Evolutionary conservation across 306 rosid species (phyloP).

Genomic region (Acacia crassicarpa): DNA sequence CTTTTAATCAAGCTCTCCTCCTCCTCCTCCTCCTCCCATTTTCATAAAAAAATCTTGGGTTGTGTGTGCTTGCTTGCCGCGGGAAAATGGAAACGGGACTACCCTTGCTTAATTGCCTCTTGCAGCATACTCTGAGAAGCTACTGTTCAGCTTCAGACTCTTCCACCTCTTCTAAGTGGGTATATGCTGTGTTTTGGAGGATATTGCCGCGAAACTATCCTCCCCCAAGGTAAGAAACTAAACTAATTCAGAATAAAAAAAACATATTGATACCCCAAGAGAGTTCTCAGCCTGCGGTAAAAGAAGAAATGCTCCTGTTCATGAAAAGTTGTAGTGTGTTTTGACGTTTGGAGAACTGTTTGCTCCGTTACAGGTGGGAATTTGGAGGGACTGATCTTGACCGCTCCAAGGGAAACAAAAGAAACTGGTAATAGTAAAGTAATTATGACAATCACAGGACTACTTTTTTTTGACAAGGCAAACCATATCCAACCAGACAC

Average conservation of each 20-base stretch:
- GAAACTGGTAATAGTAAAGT: conserved; percentile 67
- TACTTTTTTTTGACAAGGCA: conserved; percentile 5
- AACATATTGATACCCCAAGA: not conserved
- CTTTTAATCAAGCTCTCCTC: conserved; percentile 24
- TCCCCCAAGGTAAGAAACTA: conserved; percentile 69
- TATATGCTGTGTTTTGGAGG: conserved; percentile 86
- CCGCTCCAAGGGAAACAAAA: conserved; percentile 83
- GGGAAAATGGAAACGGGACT: conserved; percentile 67
- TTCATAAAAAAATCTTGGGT: not conserved
- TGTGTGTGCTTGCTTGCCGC: conserved; percentile 6
- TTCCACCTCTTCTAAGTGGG: conserved; percentile 77
- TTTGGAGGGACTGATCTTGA: conserved; percentile 77
- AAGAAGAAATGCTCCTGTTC: not conserved
- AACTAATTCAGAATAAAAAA: not conserved
- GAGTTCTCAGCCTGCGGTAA: not conserved
- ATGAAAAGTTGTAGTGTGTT: not conserved
- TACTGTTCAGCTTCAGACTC: conserved; percentile 59
- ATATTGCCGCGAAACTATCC: conserved; percentile 83
- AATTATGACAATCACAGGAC: not conserved
- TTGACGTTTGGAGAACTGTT: conserved; percentile 16
- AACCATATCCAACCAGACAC: not conserved
- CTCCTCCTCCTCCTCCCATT: conserved; percentile 26
- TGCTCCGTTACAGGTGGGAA: conserved; percentile 71
- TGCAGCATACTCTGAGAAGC: conserved; percentile 74
- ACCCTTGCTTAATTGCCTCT: conserved; percentile 73